These are phyloP conservation scores for Candida easanensis DNA, from an alignment of 805 yeast genomes.

Conservation along the genomic window DNA sequence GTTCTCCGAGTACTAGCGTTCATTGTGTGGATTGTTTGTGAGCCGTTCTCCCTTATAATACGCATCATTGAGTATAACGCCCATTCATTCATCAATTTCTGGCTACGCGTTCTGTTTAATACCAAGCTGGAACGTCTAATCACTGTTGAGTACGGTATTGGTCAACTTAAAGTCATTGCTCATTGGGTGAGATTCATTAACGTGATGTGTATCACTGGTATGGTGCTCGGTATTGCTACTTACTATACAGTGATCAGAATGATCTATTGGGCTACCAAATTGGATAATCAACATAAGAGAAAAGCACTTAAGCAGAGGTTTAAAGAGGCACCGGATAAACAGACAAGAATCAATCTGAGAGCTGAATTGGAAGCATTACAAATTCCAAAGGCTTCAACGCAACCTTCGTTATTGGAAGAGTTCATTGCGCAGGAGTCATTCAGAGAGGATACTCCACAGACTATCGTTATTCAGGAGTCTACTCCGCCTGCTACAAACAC, in stretches of 20 bases:
- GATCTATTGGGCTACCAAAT: constrained; percentile 23
- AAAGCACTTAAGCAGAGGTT: constrained; percentile 2
- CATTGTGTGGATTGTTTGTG: constrained; percentile 14
- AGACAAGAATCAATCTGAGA: constrained; percentile 1
- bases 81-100: constrained; percentile 17
- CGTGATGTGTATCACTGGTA: constrained; percentile 21
- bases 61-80: constrained; percentile 23
- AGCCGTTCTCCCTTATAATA: constrained; percentile 19
- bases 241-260: constrained; percentile 21
- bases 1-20: constrained; percentile 1
- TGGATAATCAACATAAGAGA: constrained; percentile 12
- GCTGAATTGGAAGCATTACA: constrained; percentile 10
- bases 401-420: constrained; percentile 9
- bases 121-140: constrained; percentile 17
- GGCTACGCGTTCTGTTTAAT: constrained; percentile 18
- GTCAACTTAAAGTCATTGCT: constrained; percentile 18
- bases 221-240: constrained; percentile 22
- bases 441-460: constrained; percentile 3
- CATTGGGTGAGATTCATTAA: constrained; percentile 24
- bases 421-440: constrained; percentile 7
- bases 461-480: constrained; percentile 2
- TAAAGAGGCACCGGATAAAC: constrained; percentile 4
- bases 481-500: constrained; percentile 6
- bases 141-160: constrained; percentile 16
- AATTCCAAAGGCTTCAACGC: background rate